These are phyloP conservation scores for Myochromella boudieri DNA, from an alignment of 768 basidiomycete species.

Conservation along the genomic window DNA sequence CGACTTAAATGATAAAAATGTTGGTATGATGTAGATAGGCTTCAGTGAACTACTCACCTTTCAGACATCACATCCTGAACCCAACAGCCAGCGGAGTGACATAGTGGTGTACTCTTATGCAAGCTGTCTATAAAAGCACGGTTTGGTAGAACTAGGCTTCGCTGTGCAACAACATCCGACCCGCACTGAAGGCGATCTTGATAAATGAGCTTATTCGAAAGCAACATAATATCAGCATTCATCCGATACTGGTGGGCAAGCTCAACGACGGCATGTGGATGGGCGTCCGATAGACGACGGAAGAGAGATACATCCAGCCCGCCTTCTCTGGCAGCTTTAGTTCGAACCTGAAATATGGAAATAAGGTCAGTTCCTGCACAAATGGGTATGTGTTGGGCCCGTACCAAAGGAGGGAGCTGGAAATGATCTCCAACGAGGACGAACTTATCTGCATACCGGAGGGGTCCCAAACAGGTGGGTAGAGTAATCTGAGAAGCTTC, in stretches of 20 bases:
- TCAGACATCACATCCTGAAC: slow-evolving; percentile 60
- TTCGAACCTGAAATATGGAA: slow-evolving; percentile 65
- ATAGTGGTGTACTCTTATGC: slow-evolving; percentile 34
- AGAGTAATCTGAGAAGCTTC: slow-evolving; percentile 98
- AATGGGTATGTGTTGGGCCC: slow-evolving; percentile 14
- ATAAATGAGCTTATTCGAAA: slow-evolving; percentile 89
- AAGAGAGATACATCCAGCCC: slow-evolving; percentile 92
- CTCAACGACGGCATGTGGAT: slow-evolving; percentile 84
- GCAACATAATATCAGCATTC: slow-evolving; percentile 93
- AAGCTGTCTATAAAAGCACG: slow-evolving; percentile 40
- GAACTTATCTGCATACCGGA: slow-evolving; percentile 88
- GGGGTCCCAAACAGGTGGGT: slow-evolving; percentile 91
- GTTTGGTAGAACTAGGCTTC: slow-evolving; percentile 54
- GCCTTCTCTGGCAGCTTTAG: slow-evolving; percentile 71
- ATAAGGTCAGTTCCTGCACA: neutral
- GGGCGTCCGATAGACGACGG: slow-evolving; percentile 81
- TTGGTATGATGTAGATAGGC: too few species aligned
- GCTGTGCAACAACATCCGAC: slow-evolving; percentile 63
- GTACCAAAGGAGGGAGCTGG: slow-evolving; percentile 91
- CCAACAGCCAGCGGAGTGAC: slow-evolving; percentile 61
- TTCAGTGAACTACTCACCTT: slow-evolving; percentile 49
- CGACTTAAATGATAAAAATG: too few species aligned
- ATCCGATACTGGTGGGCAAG: slow-evolving; percentile 91
- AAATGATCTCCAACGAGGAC: slow-evolving; percentile 97
- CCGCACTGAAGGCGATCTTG: slow-evolving; percentile 77